Conservation (phyloP, 768 basidiomycete genomes). For the Mrakia hoshinonis region DNA sequence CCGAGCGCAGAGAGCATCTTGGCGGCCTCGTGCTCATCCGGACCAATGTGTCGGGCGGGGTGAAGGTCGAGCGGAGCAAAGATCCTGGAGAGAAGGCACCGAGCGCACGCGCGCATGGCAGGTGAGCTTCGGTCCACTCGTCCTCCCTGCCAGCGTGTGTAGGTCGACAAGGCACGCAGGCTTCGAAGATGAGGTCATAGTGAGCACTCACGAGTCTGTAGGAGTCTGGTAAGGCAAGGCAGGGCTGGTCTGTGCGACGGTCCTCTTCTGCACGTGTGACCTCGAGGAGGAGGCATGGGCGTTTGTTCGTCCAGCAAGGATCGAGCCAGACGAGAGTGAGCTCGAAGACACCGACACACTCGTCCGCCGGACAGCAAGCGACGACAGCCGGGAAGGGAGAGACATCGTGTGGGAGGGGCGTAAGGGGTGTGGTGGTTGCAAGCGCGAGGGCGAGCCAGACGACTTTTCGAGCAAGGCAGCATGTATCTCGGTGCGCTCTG, state of each 20-base stretch:
- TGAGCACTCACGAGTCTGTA: constrained; percentile 21
- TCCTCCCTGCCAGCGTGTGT: neutral
- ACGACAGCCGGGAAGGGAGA: constrained; percentile 15
- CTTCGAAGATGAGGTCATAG: too few relatives aligned
- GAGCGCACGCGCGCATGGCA: neutral
- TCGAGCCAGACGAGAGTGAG: neutral
- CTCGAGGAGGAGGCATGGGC: neutral
- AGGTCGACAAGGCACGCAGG: neutral
- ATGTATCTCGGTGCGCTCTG: too few relatives aligned
- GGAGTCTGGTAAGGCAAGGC: constrained; percentile 11
- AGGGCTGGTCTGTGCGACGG: constrained; percentile 3
- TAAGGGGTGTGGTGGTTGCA: neutral
- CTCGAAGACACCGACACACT: neutral
- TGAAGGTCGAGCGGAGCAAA: constrained; percentile 86
- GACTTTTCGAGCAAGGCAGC: neutral
- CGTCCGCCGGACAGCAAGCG: constrained; percentile 7
- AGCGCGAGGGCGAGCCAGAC: neutral
- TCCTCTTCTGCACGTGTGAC: neutral
- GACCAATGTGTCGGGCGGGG: constrained; percentile 82
- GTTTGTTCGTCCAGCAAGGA: neutral
- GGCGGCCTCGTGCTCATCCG: constrained; percentile 67
- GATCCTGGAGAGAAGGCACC: constrained; percentile 37
- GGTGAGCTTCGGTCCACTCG: neutral
- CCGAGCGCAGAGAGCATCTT: constrained; percentile 78
- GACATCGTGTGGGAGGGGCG: constrained; percentile 3